A percentile compares a stretch with the other conserved stretches of the same genome.
Conservation (phyloP, 176 grass and related monocot species). For the Triticum timopheevii region DNA sequence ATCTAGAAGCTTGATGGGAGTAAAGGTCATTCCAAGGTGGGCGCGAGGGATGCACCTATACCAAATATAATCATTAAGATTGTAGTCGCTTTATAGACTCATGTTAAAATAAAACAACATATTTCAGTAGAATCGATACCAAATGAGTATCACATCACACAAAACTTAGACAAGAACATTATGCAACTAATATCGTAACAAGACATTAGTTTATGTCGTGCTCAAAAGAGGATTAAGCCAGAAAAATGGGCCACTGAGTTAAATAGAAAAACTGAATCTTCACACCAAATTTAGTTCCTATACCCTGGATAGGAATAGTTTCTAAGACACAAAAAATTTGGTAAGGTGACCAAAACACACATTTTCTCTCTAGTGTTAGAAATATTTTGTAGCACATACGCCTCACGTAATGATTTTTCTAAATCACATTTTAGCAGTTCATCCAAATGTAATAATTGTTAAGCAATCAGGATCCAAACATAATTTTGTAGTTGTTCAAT, state of each 20-base stretch:
- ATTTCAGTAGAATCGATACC: background rate
- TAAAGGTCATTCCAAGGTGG: conserved; percentile 25
- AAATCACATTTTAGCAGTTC: background rate
- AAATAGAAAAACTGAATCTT: background rate
- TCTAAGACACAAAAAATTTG: background rate
- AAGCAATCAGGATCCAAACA: background rate
- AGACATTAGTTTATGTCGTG: background rate
- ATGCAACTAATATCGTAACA: background rate
- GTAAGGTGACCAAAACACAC: background rate
- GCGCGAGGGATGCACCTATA: conserved; percentile 2
- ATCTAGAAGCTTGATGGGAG: conserved; percentile 3
- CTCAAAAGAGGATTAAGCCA: background rate
- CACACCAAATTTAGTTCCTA: background rate
- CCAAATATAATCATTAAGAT: background rate
- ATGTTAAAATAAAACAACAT: background rate
- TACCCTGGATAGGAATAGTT: background rate
- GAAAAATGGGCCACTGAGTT: background rate
- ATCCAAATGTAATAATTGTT: background rate
- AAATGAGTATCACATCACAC: background rate
- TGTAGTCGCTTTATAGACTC: background rate
- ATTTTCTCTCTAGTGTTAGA: background rate
- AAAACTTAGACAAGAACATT: background rate
- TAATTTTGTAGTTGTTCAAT: background rate
- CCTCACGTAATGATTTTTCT: background rate
- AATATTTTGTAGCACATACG: background rate